A percentile compares a stretch with the other conserved stretches of the same genome.
phyloP scores from a whole-genome alignment of 2,329 filamentous ascomycete genomes.

The Alternaria atra region DNA sequence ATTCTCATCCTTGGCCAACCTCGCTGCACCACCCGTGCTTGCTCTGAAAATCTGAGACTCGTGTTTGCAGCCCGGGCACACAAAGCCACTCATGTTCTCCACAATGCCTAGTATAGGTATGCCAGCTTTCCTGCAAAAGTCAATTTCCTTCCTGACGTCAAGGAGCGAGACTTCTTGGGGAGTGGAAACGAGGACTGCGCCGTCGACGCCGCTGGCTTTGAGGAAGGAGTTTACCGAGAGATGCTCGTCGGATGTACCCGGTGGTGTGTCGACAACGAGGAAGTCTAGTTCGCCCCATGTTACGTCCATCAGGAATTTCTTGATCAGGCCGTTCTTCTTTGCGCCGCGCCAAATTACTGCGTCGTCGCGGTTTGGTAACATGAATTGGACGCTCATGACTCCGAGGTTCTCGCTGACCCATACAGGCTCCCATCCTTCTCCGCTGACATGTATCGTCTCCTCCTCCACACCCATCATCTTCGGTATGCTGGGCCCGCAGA shows the following conservation, averaged over 20 bases:
- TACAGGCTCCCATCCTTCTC: slow-evolving; percentile 90
- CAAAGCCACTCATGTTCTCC: slow-evolving; percentile 98
- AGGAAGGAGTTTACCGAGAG: slow-evolving; percentile 91
- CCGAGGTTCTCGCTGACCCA: slow-evolving; percentile 95
- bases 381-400: slow-evolving; percentile 98
- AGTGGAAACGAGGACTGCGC: slow-evolving; percentile 91
- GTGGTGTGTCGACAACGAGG: slow-evolving; percentile 91
- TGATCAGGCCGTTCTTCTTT: slow-evolving; percentile 98
- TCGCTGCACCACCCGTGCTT: slow-evolving; percentile 85
- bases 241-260: slow-evolving; percentile 95
- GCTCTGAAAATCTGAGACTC: slow-evolving; percentile 85
- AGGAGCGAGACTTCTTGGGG: slow-evolving; percentile 92
- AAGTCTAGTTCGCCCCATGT: slow-evolving; percentile 97
- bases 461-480: slow-evolving; percentile 98
- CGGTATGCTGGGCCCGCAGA: slow-evolving; percentile 93
- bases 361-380: slow-evolving; percentile 92
- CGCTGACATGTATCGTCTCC: slow-evolving; percentile 92
- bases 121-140: slow-evolving; percentile 94
- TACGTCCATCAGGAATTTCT: slow-evolving; percentile 97
- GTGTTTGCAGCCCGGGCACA: slow-evolving; percentile 90
- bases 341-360: slow-evolving; percentile 97
- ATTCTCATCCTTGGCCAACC: slow-evolving; percentile 82
- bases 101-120: slow-evolving; percentile 89
- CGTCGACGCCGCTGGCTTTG: slow-evolving; percentile 90
- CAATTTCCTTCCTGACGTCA: slow-evolving; percentile 96